Evolutionary conservation across 768 basidiomycete species (phyloP), one percentile per base, ranked within the genome.

Genomic region (Xerocomellus intermedius): DNA sequence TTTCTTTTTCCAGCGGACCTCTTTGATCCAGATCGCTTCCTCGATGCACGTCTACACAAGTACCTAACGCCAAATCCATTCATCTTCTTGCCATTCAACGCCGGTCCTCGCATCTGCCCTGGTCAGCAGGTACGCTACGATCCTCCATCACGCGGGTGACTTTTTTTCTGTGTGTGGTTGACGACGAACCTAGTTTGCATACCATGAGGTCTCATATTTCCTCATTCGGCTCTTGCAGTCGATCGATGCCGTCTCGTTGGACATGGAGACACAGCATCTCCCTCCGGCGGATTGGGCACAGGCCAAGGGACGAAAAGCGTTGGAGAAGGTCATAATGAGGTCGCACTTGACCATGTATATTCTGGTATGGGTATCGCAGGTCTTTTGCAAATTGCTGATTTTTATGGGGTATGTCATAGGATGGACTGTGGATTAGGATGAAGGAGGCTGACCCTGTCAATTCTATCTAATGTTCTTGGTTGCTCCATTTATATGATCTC

Each of bases 81-180:
- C 74, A 87, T 89, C 56, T 87, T 87, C 67, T 69, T 82, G 6
- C 85, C 86, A 0, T 87, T 87, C 72, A 85, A 85, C 54, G 84
- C 83, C 1, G 86, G 83, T 1, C 86, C 85, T 6, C 74, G 86
- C 10, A 82, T 84, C 56, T 86, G 85, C 52, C 74, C 85, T 9
- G 85, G 79, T 0, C 77, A 79, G 57, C 77, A 78, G 67, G 69
- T 72, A 48, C 19, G 52, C 22, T 4, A 16, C 30, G 44, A 24
- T 41, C 14, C 36, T 32, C 8, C 4, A 19, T 12, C 38, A 21
- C 17, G 21, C 38, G 52, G 14, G 22, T 16, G 14, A 39, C n/a
- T 19, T 19, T 19, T 38, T 19, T n/a, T 19, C n/a, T 8, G 13
- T 30, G 24, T 36, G 13, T 28, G 36, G 22, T 38, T 52, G 53